Evolutionary conservation across 805 yeast species (phyloP).

Genomic region (Zygosaccharomyces bisporus): DNA sequence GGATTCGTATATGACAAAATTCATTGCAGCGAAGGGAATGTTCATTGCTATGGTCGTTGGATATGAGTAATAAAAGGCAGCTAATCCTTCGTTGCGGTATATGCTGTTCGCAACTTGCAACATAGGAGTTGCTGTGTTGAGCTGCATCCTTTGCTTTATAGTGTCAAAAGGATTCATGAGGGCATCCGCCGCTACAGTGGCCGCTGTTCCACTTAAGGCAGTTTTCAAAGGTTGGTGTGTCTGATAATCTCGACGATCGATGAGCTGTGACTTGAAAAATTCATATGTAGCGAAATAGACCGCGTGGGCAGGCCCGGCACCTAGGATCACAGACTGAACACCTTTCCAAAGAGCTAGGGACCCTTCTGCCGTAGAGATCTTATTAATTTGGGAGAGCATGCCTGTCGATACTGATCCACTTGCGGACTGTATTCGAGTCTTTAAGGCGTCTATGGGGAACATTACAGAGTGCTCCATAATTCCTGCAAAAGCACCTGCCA

Average conservation of each 20-base stretch:
- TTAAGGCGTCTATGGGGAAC: conserved; percentile 95
- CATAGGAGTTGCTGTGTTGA: conserved; percentile 32
- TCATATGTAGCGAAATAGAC: conserved; percentile 94
- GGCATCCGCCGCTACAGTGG: conserved; percentile 91
- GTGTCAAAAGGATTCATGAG: conserved; percentile 97
- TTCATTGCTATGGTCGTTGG: conserved; percentile 91
- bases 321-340: conserved; percentile 82
- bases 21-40: conserved; percentile 91
- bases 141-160: conserved; percentile 91
- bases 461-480: conserved; percentile 96
- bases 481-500: conserved; percentile 98
- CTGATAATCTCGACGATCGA: conserved; percentile 34
- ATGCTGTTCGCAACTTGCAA: conserved; percentile 39
- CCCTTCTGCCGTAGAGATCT: conserved; percentile 84
- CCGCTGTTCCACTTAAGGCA: conserved; percentile 83
- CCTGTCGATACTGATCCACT: conserved; percentile 32
- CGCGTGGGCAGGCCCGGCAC: conserved; percentile 99
- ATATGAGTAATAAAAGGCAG: conserved; percentile 86
- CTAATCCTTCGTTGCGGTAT: conserved; percentile 59
- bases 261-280: conserved; percentile 45
- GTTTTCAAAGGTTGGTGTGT: conserved; percentile 74
- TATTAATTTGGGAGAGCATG: conserved; percentile 63
- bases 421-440: conserved; percentile 80
- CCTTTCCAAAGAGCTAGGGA: conserved; percentile 90
- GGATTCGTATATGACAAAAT: conserved; percentile 88